These are phyloP conservation scores for Hygrocybe punicea DNA, from an alignment of 768 basidiomycete genomes.

Conservation along the genomic window DNA sequence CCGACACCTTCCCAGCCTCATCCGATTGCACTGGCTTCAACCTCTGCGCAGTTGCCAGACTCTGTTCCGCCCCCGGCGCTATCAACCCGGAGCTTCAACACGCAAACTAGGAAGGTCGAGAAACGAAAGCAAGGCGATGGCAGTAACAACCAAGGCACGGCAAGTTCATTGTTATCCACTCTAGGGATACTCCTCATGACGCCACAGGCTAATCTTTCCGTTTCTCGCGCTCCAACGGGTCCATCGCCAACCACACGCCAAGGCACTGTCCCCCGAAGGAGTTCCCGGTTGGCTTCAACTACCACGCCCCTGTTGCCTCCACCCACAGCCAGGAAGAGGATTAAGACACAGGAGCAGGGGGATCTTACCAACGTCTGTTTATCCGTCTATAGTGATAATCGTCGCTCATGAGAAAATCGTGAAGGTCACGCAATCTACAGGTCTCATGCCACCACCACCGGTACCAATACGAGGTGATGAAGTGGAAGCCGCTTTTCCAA, in stretches of 20 bases:
- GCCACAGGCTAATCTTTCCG: constrained; percentile 8
- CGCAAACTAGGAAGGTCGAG: too few species aligned
- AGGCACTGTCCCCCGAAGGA: constrained; percentile 3
- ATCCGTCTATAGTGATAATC: constrained; percentile 6
- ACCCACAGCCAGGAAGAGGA: neutral
- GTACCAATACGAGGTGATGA: constrained; percentile 5
- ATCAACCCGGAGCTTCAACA: too few species aligned
- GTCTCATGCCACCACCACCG: constrained; percentile 9
- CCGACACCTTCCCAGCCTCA: constrained; percentile 1
- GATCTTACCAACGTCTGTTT: constrained; percentile 2
- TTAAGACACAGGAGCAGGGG: constrained; percentile 1
- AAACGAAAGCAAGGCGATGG: constrained; percentile 9
- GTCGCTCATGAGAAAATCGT: constrained; percentile 6
- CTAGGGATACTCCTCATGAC: constrained; percentile 7
- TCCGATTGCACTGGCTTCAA: constrained; percentile 9
- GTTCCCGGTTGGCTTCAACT: neutral
- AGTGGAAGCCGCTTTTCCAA: neutral
- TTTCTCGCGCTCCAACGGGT: neutral
- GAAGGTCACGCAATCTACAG: constrained; percentile 6
- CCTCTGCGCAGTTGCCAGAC: constrained; percentile 2
- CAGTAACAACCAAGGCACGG: constrained; percentile 11
- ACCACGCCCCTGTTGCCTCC: neutral
- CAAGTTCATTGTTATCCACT: constrained; percentile 9
- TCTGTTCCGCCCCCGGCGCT: neutral
- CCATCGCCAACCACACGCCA: neutral